Base-by-base conservation (phyloP, 768 basidiomycete species). In the Suillus fuscotomentosus region DNA sequence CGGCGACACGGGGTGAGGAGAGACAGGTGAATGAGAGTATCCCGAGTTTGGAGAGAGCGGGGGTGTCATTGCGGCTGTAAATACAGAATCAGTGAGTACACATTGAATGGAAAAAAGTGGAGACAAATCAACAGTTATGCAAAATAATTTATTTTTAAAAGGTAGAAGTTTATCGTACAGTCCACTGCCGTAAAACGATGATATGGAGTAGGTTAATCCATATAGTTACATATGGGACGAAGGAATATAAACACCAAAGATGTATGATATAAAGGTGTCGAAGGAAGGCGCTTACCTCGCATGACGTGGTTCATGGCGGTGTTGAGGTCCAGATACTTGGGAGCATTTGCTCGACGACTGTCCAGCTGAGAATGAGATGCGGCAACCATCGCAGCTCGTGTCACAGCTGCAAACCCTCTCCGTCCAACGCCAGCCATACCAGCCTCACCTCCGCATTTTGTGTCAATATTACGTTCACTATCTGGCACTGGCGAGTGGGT, bases 371-470 rank as follows among this genome's bases (percentile, higher is more conserved):
- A 20, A 54, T 57, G 61, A 45, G 71, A 61, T 27, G 73, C 20
- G 41, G 78, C 63, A 65, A 82, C 77, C 81, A 87, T 78, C 9
- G 86, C 86, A 0, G 88, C 88, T 51, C 86, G 86, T 60, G 89
- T 87, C 11, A 86, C 91, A 20, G 93, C 91, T 14, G 81, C 82
- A 65, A 95, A 95, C 0, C 92, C 94, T 68, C 94, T 80, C 65
- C 94, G 80, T 9, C 94, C 94, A 8, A 96, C 93, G 10, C 94
- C 94, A 0, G 94, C 94, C 94, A 96, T 95, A 1, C 91, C 91
- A 10, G 91, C 91, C 61, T 82, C 86, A 8, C 91, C 91, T 4
- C 91, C 91, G 3, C 71, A 82, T 72, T 88, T 86, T n/a, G 91
- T 92, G 70, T 91, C 85, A 10, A 88, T 80, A 41, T 84, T 82